Base-by-base conservation (phyloP, 345 rosid species). In the Camelina sativa region DNA sequence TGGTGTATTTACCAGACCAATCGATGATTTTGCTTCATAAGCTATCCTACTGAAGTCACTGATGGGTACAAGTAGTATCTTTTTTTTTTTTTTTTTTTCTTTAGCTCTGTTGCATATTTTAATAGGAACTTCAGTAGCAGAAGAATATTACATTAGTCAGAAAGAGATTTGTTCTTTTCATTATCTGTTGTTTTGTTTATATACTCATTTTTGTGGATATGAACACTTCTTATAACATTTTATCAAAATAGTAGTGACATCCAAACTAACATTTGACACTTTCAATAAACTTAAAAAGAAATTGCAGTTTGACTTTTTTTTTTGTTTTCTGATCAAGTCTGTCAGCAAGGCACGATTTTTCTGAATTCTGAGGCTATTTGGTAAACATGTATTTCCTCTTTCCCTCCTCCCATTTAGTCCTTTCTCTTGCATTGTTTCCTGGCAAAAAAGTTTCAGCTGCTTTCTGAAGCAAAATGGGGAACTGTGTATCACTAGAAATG, bases 251-350 rank as follows among this genome's bases (percentile, higher is more conserved):
- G 7, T 32, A 7, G 8, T 7, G 35, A 32, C 9, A 35, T 35
- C 38, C 38, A 25, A 25, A 25, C 28, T 25, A 34, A 34, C 37
- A 28, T 37, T 37, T 56, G 19, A 8, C 11, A 56, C 41, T 57
- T 57, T 57, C 41, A n/a, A 32, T 30, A n/a, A n/a, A 57, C 41
- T 8, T 32, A n/a, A 20, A 20, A 8, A 32, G 41, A 57, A 57
- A n/a, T 57, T 57, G 20, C 62, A 30, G 12, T 32, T 11, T 57
- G 62, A n/a, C 62, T 57, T 57, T 37, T 37, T 35, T 25, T 25
- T 25, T 25, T 25, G 11, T 37, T 37, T 37, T 8, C 40, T 57
- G 22, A 57, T 34, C 62, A 43, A 43, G 7, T 43, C 47, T 12
- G 16, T 43, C 47, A 43, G 16, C n/a, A 43, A 43, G 47, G 47